A percentile compares a stretch with the other conserved stretches of the same genome.
phyloP scores from a whole-genome alignment of 2,329 filamentous ascomycete species.

The Septoria petroselini region DNA sequence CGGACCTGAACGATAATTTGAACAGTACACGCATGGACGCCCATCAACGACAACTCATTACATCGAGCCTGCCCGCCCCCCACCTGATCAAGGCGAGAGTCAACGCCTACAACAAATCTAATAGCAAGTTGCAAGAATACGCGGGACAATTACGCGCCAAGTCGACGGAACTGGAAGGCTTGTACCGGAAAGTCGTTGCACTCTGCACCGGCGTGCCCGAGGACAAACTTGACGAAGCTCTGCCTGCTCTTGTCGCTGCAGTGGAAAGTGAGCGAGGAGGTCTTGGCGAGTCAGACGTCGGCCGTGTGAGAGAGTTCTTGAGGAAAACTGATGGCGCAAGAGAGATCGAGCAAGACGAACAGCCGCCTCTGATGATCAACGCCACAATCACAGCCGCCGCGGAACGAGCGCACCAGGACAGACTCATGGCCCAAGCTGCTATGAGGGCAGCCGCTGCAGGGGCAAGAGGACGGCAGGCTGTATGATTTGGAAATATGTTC shows the following conservation, averaged over 20 bases:
- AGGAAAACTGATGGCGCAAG: constrained; percentile 62
- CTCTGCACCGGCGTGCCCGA: constrained; percentile 80
- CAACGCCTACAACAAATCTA: constrained; percentile 73
- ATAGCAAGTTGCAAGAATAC: constrained; percentile 63
- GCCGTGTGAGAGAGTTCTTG: constrained; percentile 73
- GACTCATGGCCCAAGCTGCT: neutral
- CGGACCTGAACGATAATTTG: constrained; percentile 31
- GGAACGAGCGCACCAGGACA: constrained; percentile 7
- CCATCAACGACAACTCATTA: constrained; percentile 24
- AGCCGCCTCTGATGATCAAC: constrained; percentile 10
- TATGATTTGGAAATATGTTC: too few relatives aligned
- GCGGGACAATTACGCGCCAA: constrained; percentile 71
- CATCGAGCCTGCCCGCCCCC: constrained; percentile 30
- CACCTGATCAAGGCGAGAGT: constrained; percentile 61
- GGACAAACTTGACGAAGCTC: constrained; percentile 71
- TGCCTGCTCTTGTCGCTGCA: constrained; percentile 77
- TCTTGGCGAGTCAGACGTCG: constrained; percentile 56
- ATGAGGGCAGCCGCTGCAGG: constrained; percentile 5
- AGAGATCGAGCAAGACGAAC: constrained; percentile 8
- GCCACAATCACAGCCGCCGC: constrained; percentile 11
- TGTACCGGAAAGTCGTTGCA: constrained; percentile 83
- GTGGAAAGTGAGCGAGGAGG: constrained; percentile 72
- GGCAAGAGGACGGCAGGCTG: neutral
- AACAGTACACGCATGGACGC: constrained; percentile 17
- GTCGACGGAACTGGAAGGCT: constrained; percentile 78